Base-by-base conservation (phyloP, 179 eudicot species). In the Corrigiola litoralis region DNA sequence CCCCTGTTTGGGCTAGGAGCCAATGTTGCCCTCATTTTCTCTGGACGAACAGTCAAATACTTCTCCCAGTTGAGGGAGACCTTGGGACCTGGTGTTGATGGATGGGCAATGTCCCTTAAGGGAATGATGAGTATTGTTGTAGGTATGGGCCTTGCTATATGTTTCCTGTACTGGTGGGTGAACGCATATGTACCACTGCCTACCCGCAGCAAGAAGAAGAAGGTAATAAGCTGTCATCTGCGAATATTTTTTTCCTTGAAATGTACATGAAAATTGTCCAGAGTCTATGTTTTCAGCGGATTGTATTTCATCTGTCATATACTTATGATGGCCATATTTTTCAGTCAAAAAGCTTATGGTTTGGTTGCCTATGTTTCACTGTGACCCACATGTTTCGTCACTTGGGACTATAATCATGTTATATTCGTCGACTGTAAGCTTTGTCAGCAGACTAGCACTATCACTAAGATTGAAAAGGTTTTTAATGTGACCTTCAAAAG, bases 121-220 rank as follows among this genome's bases (percentile, higher is more conserved):
- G 97, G 77, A 67, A 94, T 94, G 99, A 94, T 94, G 99, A 85
- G 89, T 69, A 94, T 94, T 70, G 99, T 88, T 36, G 99, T 94
- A 50, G 24, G 72, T 46, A 86, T 94, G 97, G 99, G 99, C 11
- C 55, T 84, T 40, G 75, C 83, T 5, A 90, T 94, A 61, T 94
- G 99, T 67, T 65, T 69, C 49, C 71, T 83, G 49, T 90, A 94
- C 78, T 90, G 99, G 99, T 90, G 99, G 97, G 99, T 88, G 56
- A 94, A 94, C 74, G 69, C 68, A 12, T 80, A 75, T 66, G 92
- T 90, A 60, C 92, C 97, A 41, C 81, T 84, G 67, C 97, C 99
- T 12, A 67, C 84, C 48, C 91, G 96, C 54, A 94, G 96, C 74
- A 76, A 58, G 82, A 90, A 90, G 99, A 94, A 90, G 88, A 90